These are phyloP conservation scores for Fusarium caatingaense DNA, from an alignment of 2,329 filamentous ascomycete species.

Conservation along the genomic window DNA sequence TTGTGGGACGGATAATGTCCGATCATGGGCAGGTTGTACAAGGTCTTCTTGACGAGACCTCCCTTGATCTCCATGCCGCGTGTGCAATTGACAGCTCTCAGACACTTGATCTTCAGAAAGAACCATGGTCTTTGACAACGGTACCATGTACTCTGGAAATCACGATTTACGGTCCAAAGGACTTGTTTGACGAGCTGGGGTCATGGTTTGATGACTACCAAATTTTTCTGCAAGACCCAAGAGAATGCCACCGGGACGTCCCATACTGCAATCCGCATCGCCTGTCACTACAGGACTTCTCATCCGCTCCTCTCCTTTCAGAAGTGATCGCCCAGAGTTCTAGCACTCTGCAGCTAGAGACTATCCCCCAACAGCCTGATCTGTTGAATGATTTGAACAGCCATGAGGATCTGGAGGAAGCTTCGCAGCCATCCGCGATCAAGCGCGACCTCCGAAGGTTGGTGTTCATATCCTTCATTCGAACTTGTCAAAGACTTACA, in stretches of 20 bases:
- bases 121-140: fast-evolving
- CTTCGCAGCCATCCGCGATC: conserved; percentile 45
- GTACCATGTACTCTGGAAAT: conserved; percentile 31
- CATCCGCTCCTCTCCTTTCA: not conserved
- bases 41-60: conserved; percentile 22
- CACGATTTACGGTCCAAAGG: conserved; percentile 48
- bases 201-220: conserved; percentile 48
- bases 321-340: not conserved
- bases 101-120: not conserved
- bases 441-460: conserved; percentile 43
- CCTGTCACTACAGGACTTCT: conserved; percentile 37
- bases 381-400: conserved; percentile 43
- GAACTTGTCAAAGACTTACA: not conserved
- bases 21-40: conserved; percentile 27
- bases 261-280: conserved; percentile 53
- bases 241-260: conserved; percentile 41
- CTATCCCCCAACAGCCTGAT: conserved; percentile 26
- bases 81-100: not conserved
- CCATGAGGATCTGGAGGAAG: conserved; percentile 45
- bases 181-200: conserved; percentile 46
- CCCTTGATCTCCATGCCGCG: not conserved
- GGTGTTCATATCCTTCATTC: not conserved
- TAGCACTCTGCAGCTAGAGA: not conserved
- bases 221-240: conserved; percentile 52
- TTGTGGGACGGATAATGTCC: not conserved